phyloP scores from a whole-genome alignment of 768 basidiomycete species.

The Rhodosporidiobolus sp. region DNA sequence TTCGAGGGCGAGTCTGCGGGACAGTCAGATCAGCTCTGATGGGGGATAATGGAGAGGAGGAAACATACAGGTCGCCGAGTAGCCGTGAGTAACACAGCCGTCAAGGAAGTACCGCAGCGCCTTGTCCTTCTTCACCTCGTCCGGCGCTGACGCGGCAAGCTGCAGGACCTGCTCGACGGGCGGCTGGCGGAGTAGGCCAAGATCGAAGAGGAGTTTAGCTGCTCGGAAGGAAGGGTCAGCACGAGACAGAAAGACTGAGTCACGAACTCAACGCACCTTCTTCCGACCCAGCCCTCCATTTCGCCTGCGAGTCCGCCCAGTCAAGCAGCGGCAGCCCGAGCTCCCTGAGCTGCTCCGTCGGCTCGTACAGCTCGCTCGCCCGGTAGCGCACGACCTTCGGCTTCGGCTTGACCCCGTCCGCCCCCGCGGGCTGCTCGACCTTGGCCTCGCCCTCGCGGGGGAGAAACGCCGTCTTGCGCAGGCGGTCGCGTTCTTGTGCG shows the following conservation, averaged over 20 bases:
- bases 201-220: constrained; percentile 76
- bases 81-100: constrained; percentile 61
- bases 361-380: constrained; percentile 81
- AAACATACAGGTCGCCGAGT: constrained; percentile 39
- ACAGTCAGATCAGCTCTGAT: constrained; percentile 60
- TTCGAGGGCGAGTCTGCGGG: constrained; percentile 50
- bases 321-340: constrained; percentile 78
- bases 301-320: constrained; percentile 66
- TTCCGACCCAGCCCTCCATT: constrained; percentile 77
- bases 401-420: constrained; percentile 24
- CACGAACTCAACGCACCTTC: constrained; percentile 61
- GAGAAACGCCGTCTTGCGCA: constrained; percentile 71
- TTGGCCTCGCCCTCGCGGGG: constrained; percentile 47
- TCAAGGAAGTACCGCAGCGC: constrained; percentile 82
- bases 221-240: constrained; percentile 4
- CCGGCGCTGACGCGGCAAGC: constrained; percentile 59
- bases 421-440: constrained; percentile 53
- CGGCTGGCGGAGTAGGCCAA: constrained; percentile 59
- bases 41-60: not conserved
- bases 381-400: constrained; percentile 57
- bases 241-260: not conserved
- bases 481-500: constrained; percentile 58
- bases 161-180: constrained; percentile 64
- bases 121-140: constrained; percentile 55
- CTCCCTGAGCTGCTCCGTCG: constrained; percentile 64